Evolutionary conservation across 306 rosid species (phyloP).

Genomic region (Ormosia semicastrata): DNA sequence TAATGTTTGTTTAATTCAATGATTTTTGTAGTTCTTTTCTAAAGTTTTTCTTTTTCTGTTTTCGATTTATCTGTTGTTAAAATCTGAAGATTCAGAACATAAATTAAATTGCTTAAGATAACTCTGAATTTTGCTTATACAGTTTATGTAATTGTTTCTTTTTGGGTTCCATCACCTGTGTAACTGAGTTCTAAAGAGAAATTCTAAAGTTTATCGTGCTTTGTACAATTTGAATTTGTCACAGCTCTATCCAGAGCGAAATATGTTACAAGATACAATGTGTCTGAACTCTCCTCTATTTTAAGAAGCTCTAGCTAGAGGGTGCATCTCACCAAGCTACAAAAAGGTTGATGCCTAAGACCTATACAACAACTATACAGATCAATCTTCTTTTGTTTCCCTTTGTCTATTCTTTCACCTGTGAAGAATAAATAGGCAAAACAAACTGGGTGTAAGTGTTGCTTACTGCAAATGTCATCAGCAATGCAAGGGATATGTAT

Average conservation of each 20-base stretch:
- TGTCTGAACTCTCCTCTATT: constrained; percentile 16
- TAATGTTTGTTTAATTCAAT: not conserved
- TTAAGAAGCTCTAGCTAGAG: constrained; percentile 33
- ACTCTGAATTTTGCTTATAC: not conserved
- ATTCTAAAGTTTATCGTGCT: not conserved
- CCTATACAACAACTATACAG: constrained; percentile 41
- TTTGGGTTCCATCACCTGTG: not conserved
- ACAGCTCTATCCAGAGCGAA: constrained; percentile 24
- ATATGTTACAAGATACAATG: constrained; percentile 25
- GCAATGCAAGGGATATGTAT: not conserved
- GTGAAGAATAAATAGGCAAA: constrained; percentile 1
- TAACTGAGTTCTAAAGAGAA: not conserved
- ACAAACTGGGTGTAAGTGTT: not conserved
- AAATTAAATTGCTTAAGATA: not conserved
- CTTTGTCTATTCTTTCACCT: constrained; percentile 16
- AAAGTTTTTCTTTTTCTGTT: no score
- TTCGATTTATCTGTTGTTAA: not conserved
- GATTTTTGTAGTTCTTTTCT: not conserved
- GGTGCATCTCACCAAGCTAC: constrained; percentile 47
- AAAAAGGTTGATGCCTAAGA: constrained; percentile 42
- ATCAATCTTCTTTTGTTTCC: constrained; percentile 8
- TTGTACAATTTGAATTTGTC: constrained; percentile 36
- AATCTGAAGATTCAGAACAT: not conserved
- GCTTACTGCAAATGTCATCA: constrained; percentile 9
- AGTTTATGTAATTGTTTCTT: not conserved